Base-by-base conservation (phyloP, 2,329 filamentous ascomycete genomes). In the Colletotrichum sp. region DNA sequence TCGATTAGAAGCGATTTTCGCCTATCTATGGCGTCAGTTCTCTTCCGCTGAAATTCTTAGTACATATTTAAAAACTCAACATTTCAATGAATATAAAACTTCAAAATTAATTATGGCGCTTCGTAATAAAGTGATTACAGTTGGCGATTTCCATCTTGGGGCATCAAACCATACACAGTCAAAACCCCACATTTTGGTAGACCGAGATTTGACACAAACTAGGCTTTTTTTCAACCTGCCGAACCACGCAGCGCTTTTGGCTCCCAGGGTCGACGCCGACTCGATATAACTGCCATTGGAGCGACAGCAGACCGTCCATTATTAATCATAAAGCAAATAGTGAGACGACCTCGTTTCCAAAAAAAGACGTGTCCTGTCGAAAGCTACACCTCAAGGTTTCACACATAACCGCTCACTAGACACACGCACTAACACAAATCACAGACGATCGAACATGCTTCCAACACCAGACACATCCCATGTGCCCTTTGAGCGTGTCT, bases 391-490 rank as follows among this genome's bases (percentile, higher is more conserved):
- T 52, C 10, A 52, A 52, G 44, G 44, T 13, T 24, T 52, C 44
- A 24, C 13, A 18, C 5, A 6, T 10, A 65, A 39, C 16, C n/a
- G 30, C 39, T 32, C 30, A 24, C 49, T 16, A 39, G 8, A 32
- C 70, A 73, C 60, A 63, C 57, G 69, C 67, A 52, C 72, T 52
- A 4, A 71, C 55, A 64, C 28, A 55, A 16, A 39, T 57, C 32
- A 10, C 32, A 77, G 52, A 24, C 32, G 24, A 52, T 55, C 44
- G 49, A 82, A 49, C 34, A 98, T 98, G 96, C 92, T 99, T 32
- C 96, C 96, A 12, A 99, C 97, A 1, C 97, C 97, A 16, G 95
- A 95, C 74, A 99, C 97, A 4, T 95, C 95, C 26, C 97, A 99
- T 86, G 95, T 99, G 76, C 92, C 94, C 71, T 98, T 96, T 86